Conservation (phyloP, 768 basidiomycete genomes). For the Sporobolomyces pararoseus region DNA sequence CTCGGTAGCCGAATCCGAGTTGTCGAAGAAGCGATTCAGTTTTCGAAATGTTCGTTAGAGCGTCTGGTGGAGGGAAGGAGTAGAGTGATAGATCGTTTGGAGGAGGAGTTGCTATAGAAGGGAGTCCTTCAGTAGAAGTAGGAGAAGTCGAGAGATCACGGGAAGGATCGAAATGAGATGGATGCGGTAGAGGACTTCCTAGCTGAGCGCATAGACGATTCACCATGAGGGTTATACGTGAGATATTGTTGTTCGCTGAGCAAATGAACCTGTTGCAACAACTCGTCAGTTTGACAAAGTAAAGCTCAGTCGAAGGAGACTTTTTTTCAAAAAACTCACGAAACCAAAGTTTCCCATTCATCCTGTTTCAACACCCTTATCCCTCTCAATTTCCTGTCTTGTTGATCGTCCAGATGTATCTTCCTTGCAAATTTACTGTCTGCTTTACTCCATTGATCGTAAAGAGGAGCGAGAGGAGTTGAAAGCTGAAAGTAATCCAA, state of each 20-base stretch:
- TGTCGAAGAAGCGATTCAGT: conserved; percentile 66
- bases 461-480: conserved; percentile 66
- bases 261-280: conserved; percentile 79
- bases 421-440: conserved; percentile 66
- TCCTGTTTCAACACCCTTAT: conserved; percentile 86
- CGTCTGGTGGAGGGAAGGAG: conserved; percentile 77
- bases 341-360: conserved; percentile 91
- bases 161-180: conserved; percentile 50
- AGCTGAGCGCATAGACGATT: conserved; percentile 73
- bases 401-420: conserved; percentile 53
- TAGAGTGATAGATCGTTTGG: conserved; percentile 55
- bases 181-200: conserved; percentile 61
- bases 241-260: conserved; percentile 93
- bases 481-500: conserved; percentile 85
- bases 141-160: conserved; percentile 53
- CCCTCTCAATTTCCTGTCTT: conserved; percentile 58
- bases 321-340: conserved; percentile 57
- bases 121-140: too few species aligned
- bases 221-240: conserved; percentile 90
- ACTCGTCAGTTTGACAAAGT: too few species aligned
- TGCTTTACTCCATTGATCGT: conserved; percentile 66
- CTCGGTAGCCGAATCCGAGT: conserved; percentile 93
- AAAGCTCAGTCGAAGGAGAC: too few species aligned
- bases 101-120: conserved; percentile 38
- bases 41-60: conserved; percentile 56